Evolutionary conservation across 169 alveolate species (phyloP).

Genomic region (Plasmodium cynomolgi): DNA sequence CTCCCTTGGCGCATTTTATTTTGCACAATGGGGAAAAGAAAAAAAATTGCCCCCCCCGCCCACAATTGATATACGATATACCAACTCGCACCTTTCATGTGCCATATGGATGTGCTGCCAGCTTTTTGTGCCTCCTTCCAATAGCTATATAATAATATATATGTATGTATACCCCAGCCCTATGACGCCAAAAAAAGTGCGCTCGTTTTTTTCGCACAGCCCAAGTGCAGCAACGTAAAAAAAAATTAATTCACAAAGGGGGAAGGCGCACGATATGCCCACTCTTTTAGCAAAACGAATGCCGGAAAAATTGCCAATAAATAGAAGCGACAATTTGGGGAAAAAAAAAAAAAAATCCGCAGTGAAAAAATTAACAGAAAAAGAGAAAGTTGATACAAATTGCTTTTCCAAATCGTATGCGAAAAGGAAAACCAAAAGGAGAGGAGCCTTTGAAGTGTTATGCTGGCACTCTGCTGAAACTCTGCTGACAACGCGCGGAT

Average conservation of each 20-base stretch:
- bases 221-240: conserved; percentile 2
- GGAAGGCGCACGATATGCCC: not conserved
- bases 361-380: not conserved
- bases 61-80: no score
- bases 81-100: not conserved
- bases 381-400: not conserved
- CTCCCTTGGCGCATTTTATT: not conserved
- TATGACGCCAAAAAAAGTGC: not conserved
- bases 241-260: not conserved
- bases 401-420: not conserved
- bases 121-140: not conserved
- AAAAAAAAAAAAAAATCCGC: not conserved
- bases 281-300: not conserved
- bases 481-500: not conserved
- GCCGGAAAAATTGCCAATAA: not conserved
- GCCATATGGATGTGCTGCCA: not conserved
- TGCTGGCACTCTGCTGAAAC: not conserved
- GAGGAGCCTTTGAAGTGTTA: not conserved
- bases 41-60: not conserved
- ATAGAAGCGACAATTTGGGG: not conserved
- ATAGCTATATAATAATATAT: not conserved
- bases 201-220: not conserved
- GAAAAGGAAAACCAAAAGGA: not conserved
- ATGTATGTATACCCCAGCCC: not conserved
- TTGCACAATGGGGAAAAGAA: not conserved